Evolutionary conservation across 352 stramenopile species (phyloP).

Genomic region (Phytopythium litorale): DNA sequence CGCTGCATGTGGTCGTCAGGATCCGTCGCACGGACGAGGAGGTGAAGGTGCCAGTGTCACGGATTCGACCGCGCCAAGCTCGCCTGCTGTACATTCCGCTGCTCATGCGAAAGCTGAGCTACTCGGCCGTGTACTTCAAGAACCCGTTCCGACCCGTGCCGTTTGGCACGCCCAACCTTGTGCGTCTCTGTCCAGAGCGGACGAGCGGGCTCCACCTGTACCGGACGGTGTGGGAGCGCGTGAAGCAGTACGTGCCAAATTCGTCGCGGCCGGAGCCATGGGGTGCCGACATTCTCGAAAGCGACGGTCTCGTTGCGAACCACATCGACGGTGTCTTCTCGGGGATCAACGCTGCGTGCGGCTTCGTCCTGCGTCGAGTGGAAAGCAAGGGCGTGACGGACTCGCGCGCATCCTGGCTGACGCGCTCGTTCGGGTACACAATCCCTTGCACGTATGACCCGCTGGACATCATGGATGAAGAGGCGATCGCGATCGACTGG

Average conservation of each 20-base stretch:
- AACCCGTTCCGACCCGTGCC: slow-evolving; percentile 84
- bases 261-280: slow-evolving; percentile 35
- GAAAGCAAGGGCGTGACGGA: slow-evolving; percentile 83
- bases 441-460: slow-evolving; percentile 76
- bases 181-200: slow-evolving; percentile 79
- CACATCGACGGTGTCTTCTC: slow-evolving; percentile 82
- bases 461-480: slow-evolving; percentile 80
- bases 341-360: slow-evolving; percentile 63
- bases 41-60: slow-evolving; percentile 61
- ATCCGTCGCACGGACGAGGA: slow-evolving; percentile 68
- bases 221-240: slow-evolving; percentile 74
- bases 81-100: slow-evolving; percentile 77
- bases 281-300: slow-evolving; percentile 17
- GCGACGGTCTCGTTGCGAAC: slow-evolving; percentile 38
- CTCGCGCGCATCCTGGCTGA: slow-evolving; percentile 73
- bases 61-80: slow-evolving; percentile 64
- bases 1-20: slow-evolving; percentile 51
- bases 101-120: slow-evolving; percentile 82
- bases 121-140: slow-evolving; percentile 87
- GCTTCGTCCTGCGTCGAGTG: slow-evolving; percentile 77
- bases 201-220: slow-evolving; percentile 82
- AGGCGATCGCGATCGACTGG: slow-evolving; percentile 87
- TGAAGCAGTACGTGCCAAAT: slow-evolving; percentile 72
- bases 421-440: slow-evolving; percentile 72
- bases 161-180: slow-evolving; percentile 85